Conservation (phyloP, 768 basidiomycete genomes). For the Ramaria sp. region DNA sequence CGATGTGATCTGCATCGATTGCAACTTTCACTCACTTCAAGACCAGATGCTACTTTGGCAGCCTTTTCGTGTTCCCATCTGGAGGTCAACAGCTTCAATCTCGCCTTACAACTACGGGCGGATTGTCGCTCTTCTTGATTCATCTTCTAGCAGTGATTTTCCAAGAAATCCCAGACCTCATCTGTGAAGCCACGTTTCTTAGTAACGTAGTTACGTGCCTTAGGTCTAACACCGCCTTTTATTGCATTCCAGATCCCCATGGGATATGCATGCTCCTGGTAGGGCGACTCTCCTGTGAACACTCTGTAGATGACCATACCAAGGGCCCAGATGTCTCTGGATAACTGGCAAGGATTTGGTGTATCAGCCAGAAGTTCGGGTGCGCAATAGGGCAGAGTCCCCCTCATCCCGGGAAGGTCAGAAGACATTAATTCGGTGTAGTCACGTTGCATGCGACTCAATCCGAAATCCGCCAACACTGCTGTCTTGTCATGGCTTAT, state of each 20-base stretch:
- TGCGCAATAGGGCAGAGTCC: neutral
- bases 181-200: neutral
- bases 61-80: neutral
- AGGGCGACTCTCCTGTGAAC: neutral
- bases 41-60: neutral
- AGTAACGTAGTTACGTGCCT: neutral
- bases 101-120: neutral
- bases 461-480: constrained; percentile 2
- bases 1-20: neutral
- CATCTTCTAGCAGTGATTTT: neutral
- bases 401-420: neutral
- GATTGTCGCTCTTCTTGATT: neutral
- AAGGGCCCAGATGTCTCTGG: neutral
- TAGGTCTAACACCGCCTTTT: neutral
- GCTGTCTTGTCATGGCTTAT: neutral
- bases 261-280: neutral
- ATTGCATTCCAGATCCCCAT: neutral
- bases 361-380: neutral
- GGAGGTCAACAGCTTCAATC: neutral
- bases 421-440: neutral
- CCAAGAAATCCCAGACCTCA: neutral
- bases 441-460: neutral
- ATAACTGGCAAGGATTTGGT: neutral
- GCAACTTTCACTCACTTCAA: neutral
- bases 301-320: neutral